Conservation (phyloP, 306 rosid species). For the Dalbergia oliveri region DNA sequence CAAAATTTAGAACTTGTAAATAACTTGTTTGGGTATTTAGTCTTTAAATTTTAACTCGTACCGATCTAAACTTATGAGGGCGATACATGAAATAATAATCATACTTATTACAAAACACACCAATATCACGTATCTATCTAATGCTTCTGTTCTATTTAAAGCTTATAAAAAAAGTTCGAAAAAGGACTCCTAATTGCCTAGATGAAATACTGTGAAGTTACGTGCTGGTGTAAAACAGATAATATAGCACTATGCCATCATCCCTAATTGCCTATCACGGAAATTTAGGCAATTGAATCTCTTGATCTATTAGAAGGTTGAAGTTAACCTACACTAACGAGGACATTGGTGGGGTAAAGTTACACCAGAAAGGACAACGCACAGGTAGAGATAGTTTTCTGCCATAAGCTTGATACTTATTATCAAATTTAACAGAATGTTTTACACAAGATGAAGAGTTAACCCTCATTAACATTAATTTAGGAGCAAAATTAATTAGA, state of each 20-base stretch:
- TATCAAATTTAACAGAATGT: constrained; percentile 40
- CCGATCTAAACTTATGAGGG: no score
- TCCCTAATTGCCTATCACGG: neutral
- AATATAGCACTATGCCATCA: neutral
- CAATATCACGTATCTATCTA: no score
- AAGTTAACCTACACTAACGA: constrained; percentile 6
- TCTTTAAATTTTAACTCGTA: no score
- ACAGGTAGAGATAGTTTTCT: constrained; percentile 9
- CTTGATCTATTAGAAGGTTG: neutral
- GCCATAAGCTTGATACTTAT: constrained; percentile 34
- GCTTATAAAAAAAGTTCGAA: no score
- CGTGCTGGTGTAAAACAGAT: neutral
- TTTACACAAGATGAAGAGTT: constrained; percentile 36
- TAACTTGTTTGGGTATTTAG: no score
- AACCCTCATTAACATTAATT: constrained; percentile 44
- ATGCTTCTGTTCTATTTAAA: no score
- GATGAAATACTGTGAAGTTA: neutral
- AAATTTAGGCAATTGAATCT: neutral
- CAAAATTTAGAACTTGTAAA: no score
- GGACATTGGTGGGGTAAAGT: neutral
- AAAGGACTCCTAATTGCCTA: no score
- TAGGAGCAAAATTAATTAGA: constrained; percentile 40
- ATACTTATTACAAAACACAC: no score
- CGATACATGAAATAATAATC: no score
- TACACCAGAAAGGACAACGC: constrained; percentile 8